phyloP scores from a whole-genome alignment of 495 filamentous ascomycete genomes.

The Hapsidospora chrysogenum region DNA sequence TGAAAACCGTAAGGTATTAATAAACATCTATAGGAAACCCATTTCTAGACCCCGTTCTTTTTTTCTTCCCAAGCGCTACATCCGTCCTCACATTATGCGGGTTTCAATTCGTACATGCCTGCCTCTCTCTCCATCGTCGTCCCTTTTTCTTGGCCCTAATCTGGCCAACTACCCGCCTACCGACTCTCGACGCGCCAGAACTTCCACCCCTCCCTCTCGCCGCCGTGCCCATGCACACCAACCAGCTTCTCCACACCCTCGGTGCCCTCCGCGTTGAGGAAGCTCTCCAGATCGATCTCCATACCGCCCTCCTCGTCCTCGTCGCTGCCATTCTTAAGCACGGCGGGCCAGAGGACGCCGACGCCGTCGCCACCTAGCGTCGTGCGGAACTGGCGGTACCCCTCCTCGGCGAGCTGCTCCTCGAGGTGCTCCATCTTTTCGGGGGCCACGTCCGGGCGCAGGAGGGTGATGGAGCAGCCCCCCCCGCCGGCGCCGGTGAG shows the following conservation, averaged over 20 bases:
- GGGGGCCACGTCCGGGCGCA: slow-evolving; percentile 40
- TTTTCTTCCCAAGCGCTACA: too few relatives aligned
- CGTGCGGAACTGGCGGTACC: slow-evolving; percentile 69
- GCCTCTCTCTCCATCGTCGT: too few relatives aligned
- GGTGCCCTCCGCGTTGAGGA: slow-evolving; percentile 63
- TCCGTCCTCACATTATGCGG: too few relatives aligned
- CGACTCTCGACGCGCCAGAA: slow-evolving; percentile 62
- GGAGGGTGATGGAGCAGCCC: slow-evolving; percentile 81
- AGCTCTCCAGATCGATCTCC: slow-evolving; percentile 86
- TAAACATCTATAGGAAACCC: too few relatives aligned
- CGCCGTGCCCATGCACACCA: slow-evolving; percentile 39
- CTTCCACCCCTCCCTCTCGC: slow-evolving; percentile 74
- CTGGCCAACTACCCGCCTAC: too few relatives aligned
- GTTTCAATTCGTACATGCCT: too few relatives aligned
- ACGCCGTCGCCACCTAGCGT: slow-evolving; percentile 84
- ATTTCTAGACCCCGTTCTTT: too few relatives aligned
- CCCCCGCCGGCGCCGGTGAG: slow-evolving; percentile 91
- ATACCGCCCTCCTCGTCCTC: slow-evolving; percentile 58
- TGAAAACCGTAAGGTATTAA: too few relatives aligned
- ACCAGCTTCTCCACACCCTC: slow-evolving; percentile 66
- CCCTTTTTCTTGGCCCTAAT: too few relatives aligned
- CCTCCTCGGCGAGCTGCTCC: slow-evolving; percentile 49
- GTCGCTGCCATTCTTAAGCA: slow-evolving; percentile 56
- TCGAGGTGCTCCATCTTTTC: slow-evolving; percentile 44
- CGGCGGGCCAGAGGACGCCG: slow-evolving; percentile 81